Evolutionary conservation across 1,139 yeast genomes (phyloP), one percentile per base, ranked within the genome.

Genomic region (Candida glucosophila): DNA sequence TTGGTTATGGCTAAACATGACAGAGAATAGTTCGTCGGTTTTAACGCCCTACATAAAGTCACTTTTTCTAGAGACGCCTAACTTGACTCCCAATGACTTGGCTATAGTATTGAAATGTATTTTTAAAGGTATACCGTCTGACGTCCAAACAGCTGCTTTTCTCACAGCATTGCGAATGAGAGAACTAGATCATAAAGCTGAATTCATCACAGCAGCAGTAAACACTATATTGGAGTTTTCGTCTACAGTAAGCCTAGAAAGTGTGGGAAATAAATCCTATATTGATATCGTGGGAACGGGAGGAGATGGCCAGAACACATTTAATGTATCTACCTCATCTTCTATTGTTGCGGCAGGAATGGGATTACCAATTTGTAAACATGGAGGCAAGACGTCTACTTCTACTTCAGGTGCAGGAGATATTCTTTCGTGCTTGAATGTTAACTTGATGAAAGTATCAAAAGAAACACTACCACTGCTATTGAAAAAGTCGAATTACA

Each of bases 251-350:
- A 50, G 52, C 10, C 47, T 53, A 2, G 45, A 54, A 3, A 43
- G 44, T 6, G 67, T 76, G 4, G 68, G 67, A 24, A 41, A 56
- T 1, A 54, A 48, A 2, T 82, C 83, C 0, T 80, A 73, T 39
- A 67, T 83, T 11, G 98, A 90, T 52, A 82, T 90, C 20, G 98
- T 90, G 5, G 98, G 98, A 2, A 90, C 98, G 0, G 98, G 98
- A 15, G 98, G 98, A 5, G 98, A 90, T 47, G 95, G 96, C 3
- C 95, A 90, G 47, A 79, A 90, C 47, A 90, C 98, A 0, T 90
- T 90, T 55, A 90, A 90, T 45, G 98, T 90, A 1, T 81, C 95
- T 6, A 90, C 98, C 0, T 83, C 96, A 1, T 67, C 96, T 1
- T 96, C 96, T 0, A 85, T 90, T 27, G 86, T 90, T 4, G 93